A percentile compares a stretch with the other conserved stretches of the same genome.
These are phyloP conservation scores for Citrullus mucosospermus DNA, from an alignment of 306 rosid genomes.

Conservation along the genomic window DNA sequence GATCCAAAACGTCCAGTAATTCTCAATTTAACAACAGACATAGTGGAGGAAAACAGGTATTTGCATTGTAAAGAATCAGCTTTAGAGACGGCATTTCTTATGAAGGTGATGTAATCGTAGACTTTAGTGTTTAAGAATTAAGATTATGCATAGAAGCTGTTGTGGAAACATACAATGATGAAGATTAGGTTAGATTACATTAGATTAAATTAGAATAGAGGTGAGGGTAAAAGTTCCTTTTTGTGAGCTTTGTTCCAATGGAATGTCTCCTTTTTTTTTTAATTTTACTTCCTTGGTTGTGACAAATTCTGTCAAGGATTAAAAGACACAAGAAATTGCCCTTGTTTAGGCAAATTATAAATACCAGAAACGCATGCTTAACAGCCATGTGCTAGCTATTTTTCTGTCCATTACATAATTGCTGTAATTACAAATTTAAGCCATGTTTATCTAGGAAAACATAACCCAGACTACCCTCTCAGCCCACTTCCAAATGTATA, in stretches of 20 bases:
- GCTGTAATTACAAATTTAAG: too few species aligned
- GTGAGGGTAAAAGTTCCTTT: not conserved
- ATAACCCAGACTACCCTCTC: too few species aligned
- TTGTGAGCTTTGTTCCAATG: not conserved
- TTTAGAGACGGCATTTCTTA: slow-evolving; percentile 67
- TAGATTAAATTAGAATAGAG: not conserved
- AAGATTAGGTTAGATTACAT: not conserved
- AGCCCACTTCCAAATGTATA: too few species aligned
- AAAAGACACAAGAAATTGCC: not conserved
- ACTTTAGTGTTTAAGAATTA: not conserved
- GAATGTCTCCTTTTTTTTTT: not conserved
- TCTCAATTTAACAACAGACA: slow-evolving; percentile 59
- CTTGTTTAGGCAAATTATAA: not conserved
- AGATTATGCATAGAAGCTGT: not conserved
- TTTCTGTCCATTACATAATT: not conserved
- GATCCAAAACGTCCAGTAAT: slow-evolving; percentile 66
- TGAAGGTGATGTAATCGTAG: slow-evolving; percentile 59
- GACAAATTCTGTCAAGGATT: not conserved
- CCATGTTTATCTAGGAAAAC: too few species aligned
- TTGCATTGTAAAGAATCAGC: slow-evolving; percentile 92
- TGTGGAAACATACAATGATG: not conserved
- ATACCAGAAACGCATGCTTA: not conserved
- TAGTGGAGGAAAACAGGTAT: slow-evolving; percentile 86
- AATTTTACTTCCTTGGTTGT: not conserved
- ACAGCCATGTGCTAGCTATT: not conserved